Conservation (phyloP, 805 yeast genomes). For the Candida boleticola region DNA sequence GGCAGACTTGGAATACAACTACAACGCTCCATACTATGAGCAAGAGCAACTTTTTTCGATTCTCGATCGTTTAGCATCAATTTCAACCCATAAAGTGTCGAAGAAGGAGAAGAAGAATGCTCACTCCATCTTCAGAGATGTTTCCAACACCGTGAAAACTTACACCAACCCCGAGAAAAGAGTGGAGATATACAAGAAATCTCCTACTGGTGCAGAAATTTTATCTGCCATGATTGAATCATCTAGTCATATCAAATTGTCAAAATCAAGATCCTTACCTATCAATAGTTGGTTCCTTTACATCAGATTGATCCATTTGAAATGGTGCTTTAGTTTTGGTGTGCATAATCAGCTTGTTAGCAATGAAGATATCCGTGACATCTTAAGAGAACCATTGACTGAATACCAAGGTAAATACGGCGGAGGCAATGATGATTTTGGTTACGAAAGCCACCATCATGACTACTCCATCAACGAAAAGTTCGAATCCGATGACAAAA, state of each 20-base stretch:
- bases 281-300: conserved; percentile 52
- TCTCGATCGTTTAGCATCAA: conserved; percentile 43
- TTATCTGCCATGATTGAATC: conserved; percentile 27
- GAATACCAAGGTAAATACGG: conserved; percentile 20
- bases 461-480: conserved; percentile 13
- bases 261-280: conserved; percentile 44
- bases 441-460: not conserved
- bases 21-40: conserved; percentile 52
- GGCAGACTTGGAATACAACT: conserved; percentile 40
- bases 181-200: conserved; percentile 34
- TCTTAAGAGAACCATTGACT: conserved; percentile 34
- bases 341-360: conserved; percentile 47
- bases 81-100: conserved; percentile 55
- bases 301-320: conserved; percentile 45
- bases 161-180: conserved; percentile 34
- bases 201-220: conserved; percentile 36
- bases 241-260: conserved; percentile 38
- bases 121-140: conserved; percentile 60
- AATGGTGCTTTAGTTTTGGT: conserved; percentile 53
- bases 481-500: conserved; percentile 26
- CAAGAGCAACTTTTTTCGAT: conserved; percentile 44
- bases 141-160: conserved; percentile 45
- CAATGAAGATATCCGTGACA: conserved; percentile 31
- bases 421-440: conserved; percentile 9
- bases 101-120: conserved; percentile 62